Conservation (phyloP, 2,329 filamentous ascomycete species). For the Amesomyces nigricolor region DNA sequence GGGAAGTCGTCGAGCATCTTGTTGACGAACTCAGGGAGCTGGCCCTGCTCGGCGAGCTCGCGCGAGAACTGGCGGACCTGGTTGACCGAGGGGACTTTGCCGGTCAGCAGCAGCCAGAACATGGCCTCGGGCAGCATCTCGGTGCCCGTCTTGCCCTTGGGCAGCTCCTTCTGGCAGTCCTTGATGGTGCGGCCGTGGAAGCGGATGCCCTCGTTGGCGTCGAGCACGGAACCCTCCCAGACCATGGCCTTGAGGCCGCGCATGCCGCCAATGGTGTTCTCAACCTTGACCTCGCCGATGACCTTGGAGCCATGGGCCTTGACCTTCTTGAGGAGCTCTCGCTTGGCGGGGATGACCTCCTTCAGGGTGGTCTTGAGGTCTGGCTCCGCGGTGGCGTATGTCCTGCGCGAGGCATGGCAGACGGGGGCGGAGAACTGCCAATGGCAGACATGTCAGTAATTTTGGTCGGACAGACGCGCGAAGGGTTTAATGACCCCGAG, state of each 20-base stretch:
- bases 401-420: conserved; percentile 35
- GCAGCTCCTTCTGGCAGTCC: conserved; percentile 89
- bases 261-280: conserved; percentile 95
- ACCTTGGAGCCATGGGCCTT: conserved; percentile 78
- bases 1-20: conserved; percentile 90
- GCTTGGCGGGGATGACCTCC: conserved; percentile 81
- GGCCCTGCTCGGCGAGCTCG: conserved; percentile 79
- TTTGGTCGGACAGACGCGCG: not conserved
- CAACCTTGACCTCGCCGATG: conserved; percentile 87
- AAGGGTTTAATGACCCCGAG: not conserved
- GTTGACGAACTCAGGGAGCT: conserved; percentile 75
- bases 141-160: conserved; percentile 84
- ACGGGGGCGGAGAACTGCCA: conserved; percentile 19
- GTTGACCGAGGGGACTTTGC: conserved; percentile 74
- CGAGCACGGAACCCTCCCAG: conserved; percentile 96
- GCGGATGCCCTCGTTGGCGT: conserved; percentile 93
- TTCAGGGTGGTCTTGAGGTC: conserved; percentile 85
- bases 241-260: conserved; percentile 96
- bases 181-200: conserved; percentile 98
- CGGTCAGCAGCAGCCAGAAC: conserved; percentile 98
- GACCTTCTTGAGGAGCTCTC: conserved; percentile 88
- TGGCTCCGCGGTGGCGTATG: conserved; percentile 72
- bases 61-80: conserved; percentile 80
- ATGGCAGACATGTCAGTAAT: not conserved
- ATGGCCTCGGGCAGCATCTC: conserved; percentile 99